phyloP scores from a whole-genome alignment of 148 eudicot genomes.

The Cornus controversa region DNA sequence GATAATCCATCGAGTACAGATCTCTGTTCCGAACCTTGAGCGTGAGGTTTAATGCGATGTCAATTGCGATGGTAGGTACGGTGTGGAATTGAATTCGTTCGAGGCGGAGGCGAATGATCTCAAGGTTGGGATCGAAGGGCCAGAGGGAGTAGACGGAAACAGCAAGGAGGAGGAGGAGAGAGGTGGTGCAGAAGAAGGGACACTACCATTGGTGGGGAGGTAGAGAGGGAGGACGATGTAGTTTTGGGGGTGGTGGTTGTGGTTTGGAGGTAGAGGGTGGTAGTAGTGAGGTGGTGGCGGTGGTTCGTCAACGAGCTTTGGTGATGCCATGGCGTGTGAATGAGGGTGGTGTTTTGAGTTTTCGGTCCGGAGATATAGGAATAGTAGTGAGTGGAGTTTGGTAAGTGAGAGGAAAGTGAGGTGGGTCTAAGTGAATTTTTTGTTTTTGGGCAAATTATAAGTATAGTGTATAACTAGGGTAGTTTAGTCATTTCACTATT shows the following conservation, averaged over 20 bases:
- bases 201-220: constrained; percentile 19
- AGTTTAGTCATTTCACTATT: too few relatives aligned
- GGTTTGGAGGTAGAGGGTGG: constrained; percentile 23
- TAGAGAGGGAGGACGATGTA: constrained; percentile 41
- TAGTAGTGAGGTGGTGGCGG: constrained; percentile 6
- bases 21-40: constrained; percentile 45
- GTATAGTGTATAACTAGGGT: too few relatives aligned
- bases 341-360: too few relatives aligned
- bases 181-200: constrained; percentile 19
- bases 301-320: constrained; percentile 7
- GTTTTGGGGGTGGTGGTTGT: constrained; percentile 26
- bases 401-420: not conserved
- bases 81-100: constrained; percentile 39
- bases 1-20: constrained; percentile 45
- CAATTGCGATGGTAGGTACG: constrained; percentile 38
- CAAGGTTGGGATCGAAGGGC: constrained; percentile 59
- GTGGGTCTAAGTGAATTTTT: not conserved
- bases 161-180: constrained; percentile 36
- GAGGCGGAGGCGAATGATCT: constrained; percentile 43
- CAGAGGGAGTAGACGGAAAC: constrained; percentile 42
- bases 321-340: constrained; percentile 21
- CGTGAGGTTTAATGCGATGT: constrained; percentile 46
- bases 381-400: not conserved
- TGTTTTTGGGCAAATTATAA: too few relatives aligned
- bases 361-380: not conserved